Percentiles rank a stretch among this genome's conserved stretches.
phyloP scores from a whole-genome alignment of 2,329 filamentous ascomycete genomes.

The Trichoderma sp. region DNA sequence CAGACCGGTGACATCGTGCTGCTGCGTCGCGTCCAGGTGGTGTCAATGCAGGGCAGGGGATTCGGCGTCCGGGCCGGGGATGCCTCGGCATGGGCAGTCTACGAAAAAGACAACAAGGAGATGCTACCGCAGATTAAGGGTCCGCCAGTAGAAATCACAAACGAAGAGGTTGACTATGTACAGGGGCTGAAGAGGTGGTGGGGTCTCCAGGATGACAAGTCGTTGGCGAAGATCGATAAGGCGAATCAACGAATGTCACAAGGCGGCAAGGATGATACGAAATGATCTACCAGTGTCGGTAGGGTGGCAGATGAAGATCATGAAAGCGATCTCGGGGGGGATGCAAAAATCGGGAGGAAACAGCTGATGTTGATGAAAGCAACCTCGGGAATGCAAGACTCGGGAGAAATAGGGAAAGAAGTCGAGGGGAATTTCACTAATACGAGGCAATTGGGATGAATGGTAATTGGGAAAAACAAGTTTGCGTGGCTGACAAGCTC shows the following conservation, averaged over 20 bases:
- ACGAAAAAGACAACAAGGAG: slow-evolving; percentile 47
- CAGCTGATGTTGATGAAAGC: background rate
- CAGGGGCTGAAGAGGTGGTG: slow-evolving; percentile 53
- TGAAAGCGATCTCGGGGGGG: background rate
- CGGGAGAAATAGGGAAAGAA: background rate
- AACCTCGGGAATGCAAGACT: background rate
- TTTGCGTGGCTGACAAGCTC: background rate
- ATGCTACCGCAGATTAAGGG: slow-evolving; percentile 57
- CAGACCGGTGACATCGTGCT: slow-evolving; percentile 60
- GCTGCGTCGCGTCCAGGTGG: slow-evolving; percentile 57
- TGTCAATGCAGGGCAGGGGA: slow-evolving; percentile 55
- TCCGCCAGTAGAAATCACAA: slow-evolving; percentile 58
- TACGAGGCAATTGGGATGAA: background rate
- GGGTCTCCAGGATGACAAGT: slow-evolving; percentile 48
- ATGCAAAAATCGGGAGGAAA: background rate
- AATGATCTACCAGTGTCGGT: slow-evolving; percentile 2
- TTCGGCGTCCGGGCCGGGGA: slow-evolving; percentile 59
- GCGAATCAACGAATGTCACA: slow-evolving; percentile 44
- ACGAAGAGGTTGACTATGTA: slow-evolving; percentile 53
- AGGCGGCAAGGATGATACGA: slow-evolving; percentile 34
- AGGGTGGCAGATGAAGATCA: background rate
- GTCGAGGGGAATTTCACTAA: no score
- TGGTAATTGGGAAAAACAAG: background rate
- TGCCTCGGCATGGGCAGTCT: slow-evolving; percentile 63
- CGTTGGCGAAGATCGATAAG: slow-evolving; percentile 50